Percentiles rank a stretch among this genome's conserved stretches.
phyloP scores from a whole-genome alignment of 768 basidiomycete species.

The Leccinum subtestaceum region DNA sequence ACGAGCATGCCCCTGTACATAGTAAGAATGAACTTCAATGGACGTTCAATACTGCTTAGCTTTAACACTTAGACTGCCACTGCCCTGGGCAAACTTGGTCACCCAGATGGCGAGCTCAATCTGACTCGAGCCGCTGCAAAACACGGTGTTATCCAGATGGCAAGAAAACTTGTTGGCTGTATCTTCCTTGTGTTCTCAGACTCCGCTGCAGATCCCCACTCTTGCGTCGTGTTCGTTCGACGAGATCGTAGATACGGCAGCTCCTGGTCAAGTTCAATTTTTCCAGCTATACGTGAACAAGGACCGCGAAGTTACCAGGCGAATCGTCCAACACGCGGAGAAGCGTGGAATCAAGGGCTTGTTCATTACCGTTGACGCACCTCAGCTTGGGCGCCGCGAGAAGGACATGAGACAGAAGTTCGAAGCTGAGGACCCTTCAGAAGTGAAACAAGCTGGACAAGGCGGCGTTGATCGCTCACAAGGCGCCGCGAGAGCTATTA shows the following conservation, averaged over 20 bases:
- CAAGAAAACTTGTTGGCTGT: constrained; percentile 16
- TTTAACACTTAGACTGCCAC: constrained; percentile 58
- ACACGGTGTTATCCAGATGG: constrained; percentile 74
- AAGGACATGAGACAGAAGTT: constrained; percentile 99
- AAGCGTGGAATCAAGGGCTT: constrained; percentile 86
- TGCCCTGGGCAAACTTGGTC: constrained; percentile 89
- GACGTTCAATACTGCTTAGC: constrained; percentile 3
- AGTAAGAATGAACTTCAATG: constrained; percentile 35
- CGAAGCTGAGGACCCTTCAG: constrained; percentile 60
- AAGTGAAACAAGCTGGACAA: constrained; percentile 42
- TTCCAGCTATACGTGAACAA: constrained; percentile 91
- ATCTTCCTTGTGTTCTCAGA: background rate
- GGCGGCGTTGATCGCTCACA: constrained; percentile 74
- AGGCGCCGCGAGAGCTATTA: constrained; percentile 93
- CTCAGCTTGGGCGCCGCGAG: constrained; percentile 90
- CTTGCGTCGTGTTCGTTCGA: constrained; percentile 95
- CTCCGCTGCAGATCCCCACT: constrained; percentile 74
- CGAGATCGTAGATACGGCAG: constrained; percentile 86
- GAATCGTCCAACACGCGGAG: constrained; percentile 88
- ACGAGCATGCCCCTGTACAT: constrained; percentile 81
- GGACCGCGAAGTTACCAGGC: constrained; percentile 80
- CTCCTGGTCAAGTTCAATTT: constrained; percentile 78
- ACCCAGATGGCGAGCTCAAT: constrained; percentile 92
- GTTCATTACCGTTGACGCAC: constrained; percentile 98
- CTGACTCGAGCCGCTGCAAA: constrained; percentile 87